phyloP scores from a whole-genome alignment of 176 grass and related monocot species.

The Areca catechu region DNA sequence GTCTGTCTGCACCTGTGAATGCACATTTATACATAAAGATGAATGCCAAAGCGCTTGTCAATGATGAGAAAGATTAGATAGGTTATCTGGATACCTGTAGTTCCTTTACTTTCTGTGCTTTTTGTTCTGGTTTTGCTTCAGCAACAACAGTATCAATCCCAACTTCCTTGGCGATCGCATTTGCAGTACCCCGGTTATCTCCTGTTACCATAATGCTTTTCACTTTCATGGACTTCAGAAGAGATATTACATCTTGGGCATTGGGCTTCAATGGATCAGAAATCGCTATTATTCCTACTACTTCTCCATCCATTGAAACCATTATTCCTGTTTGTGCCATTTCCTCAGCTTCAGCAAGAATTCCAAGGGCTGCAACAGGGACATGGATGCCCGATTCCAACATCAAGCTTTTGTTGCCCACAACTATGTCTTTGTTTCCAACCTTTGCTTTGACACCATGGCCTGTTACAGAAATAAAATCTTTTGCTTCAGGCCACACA shows the following conservation, averaged over 20 bases:
- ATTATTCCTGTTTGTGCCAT: conserved; percentile 68
- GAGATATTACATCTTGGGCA: conserved; percentile 61
- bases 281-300: conserved; percentile 64
- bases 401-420: conserved; percentile 91
- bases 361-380: conserved; percentile 50
- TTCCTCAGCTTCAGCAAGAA: conserved; percentile 64
- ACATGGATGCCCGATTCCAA: conserved; percentile 42
- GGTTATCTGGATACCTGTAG: conserved; percentile 49
- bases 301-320: conserved; percentile 52
- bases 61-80: background rate
- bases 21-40: background rate
- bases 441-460: conserved; percentile 61
- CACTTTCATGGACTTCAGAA: conserved; percentile 75
- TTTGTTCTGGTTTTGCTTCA: conserved; percentile 80
- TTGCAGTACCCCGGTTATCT: conserved; percentile 94
- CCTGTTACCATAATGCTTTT: conserved; percentile 97
- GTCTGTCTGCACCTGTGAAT: too few relatives aligned
- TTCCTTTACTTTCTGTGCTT: conserved; percentile 80
- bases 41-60: background rate
- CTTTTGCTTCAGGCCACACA: conserved; percentile 56
- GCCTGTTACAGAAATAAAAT: conserved; percentile 71
- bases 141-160: conserved; percentile 73
- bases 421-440: conserved; percentile 34
- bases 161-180: conserved; percentile 65
- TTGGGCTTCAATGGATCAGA: conserved; percentile 82